Conservation (phyloP, 768 basidiomycete species). For the Calocera cornea region DNA sequence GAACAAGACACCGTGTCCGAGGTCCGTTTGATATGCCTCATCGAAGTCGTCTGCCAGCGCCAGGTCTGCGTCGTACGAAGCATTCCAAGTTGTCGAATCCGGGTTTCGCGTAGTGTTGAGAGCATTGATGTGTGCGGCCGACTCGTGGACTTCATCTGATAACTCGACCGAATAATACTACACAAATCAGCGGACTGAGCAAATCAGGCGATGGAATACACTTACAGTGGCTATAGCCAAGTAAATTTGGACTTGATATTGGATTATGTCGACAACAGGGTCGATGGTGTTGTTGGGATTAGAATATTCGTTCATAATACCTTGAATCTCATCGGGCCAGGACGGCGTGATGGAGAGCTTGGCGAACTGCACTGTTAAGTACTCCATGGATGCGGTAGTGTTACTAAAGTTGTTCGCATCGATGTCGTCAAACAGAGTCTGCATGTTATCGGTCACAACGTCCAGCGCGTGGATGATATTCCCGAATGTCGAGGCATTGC, state of each 20-base stretch:
- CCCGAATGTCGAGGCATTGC: neutral
- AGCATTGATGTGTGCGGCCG: neutral
- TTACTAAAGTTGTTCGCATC: neutral
- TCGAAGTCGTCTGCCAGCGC: neutral
- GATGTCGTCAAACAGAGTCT: neutral
- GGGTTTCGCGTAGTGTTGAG: neutral
- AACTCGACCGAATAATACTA: neutral
- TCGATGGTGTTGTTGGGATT: neutral
- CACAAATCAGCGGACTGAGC: neutral
- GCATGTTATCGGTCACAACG: neutral
- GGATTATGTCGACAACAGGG: neutral
- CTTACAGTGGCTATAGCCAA: neutral
- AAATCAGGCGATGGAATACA: neutral
- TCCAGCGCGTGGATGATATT: slow-evolving; percentile 3
- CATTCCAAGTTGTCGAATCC: neutral
- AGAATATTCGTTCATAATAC: neutral
- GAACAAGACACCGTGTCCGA: neutral
- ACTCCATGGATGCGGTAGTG: neutral
- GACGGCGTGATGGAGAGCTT: neutral
- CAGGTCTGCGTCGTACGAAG: neutral
- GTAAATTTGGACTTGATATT: neutral
- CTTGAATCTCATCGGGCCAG: neutral
- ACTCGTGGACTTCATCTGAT: neutral
- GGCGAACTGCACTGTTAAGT: neutral
- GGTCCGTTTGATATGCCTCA: neutral